Evolutionary conservation across 169 alveolate genomes (phyloP).

Genomic region (Cryptosporidium canis): DNA sequence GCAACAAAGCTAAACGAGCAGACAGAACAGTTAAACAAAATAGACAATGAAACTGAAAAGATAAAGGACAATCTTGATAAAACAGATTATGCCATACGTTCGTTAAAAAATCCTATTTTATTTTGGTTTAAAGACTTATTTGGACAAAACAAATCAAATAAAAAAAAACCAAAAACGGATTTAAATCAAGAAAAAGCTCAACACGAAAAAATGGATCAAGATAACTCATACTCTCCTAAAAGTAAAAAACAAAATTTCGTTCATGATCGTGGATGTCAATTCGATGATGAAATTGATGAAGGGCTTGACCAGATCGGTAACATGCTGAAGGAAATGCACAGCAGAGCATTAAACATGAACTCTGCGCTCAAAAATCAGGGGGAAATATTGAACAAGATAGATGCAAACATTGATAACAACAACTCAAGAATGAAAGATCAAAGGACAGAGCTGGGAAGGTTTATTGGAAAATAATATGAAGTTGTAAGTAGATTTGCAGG

Average conservation of each 20-base stretch:
- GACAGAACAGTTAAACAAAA: slow-evolving; percentile 35
- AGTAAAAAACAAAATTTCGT: not conserved
- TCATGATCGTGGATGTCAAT: not conserved
- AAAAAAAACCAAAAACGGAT: not conserved
- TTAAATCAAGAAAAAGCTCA: not conserved
- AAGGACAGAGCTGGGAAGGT: slow-evolving; percentile 19
- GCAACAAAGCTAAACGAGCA: slow-evolving; percentile 69
- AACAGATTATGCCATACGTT: slow-evolving; percentile 31
- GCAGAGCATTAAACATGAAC: slow-evolving; percentile 49
- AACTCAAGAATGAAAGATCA: slow-evolving; percentile 50
- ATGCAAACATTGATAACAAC: slow-evolving; percentile 15
- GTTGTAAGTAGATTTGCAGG: not conserved
- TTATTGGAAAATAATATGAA: slow-evolving; percentile 7
- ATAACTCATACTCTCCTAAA: not conserved
- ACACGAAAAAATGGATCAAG: not conserved
- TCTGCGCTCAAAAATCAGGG: slow-evolving; percentile 35
- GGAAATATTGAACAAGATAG: slow-evolving; percentile 5
- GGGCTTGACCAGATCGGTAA: slow-evolving; percentile 33
- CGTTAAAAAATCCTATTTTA: slow-evolving; percentile 43
- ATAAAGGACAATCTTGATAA: slow-evolving; percentile 49
- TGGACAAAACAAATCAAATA: not conserved
- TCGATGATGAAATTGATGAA: slow-evolving; percentile 15
- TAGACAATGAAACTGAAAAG: slow-evolving; percentile 59
- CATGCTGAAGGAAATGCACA: slow-evolving; percentile 51
- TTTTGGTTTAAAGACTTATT: slow-evolving; percentile 67